A percentile compares a stretch with the other conserved stretches of the same genome.
Conservation (phyloP, 805 yeast species). For the Ogataea angusta region DNA sequence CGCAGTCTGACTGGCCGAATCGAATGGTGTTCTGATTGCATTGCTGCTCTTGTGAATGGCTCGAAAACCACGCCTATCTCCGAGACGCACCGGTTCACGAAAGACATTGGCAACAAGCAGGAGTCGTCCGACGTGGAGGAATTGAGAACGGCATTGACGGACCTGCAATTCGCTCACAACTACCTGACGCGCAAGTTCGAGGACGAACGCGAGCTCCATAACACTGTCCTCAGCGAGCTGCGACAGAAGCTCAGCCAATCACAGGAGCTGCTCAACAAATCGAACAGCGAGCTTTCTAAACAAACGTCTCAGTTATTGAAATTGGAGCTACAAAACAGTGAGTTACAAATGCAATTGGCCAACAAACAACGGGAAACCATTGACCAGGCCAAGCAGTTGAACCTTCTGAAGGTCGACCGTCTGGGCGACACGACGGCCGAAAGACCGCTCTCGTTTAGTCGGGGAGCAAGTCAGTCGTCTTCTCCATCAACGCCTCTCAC, state of each 20-base stretch:
- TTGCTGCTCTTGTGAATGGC: constrained; percentile 20
- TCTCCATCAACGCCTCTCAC: constrained; percentile 21
- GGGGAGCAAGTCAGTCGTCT: constrained; percentile 9
- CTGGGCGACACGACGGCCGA: constrained; percentile 34
- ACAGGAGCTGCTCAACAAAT: constrained; percentile 48
- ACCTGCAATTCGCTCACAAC: constrained; percentile 67
- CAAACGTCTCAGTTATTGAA: constrained; percentile 35
- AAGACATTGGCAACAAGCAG: not conserved
- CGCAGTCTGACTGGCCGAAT: constrained; percentile 23
- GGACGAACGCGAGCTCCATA: constrained; percentile 56
- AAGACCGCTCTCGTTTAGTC: constrained; percentile 12
- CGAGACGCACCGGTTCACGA: constrained; percentile 3
- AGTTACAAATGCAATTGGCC: constrained; percentile 28
- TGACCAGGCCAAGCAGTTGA: constrained; percentile 43
- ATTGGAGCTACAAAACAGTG: constrained; percentile 36
- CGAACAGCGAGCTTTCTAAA: constrained; percentile 36
- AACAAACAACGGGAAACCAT: constrained; percentile 40
- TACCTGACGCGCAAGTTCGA: constrained; percentile 67
- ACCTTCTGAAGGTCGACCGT: constrained; percentile 42
- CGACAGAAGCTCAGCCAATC: constrained; percentile 47
- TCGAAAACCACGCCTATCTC: constrained; percentile 6
- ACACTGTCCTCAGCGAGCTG: constrained; percentile 50
- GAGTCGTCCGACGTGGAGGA: constrained; percentile 13
- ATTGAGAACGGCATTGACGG: constrained; percentile 54
- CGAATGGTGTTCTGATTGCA: constrained; percentile 32